Base-by-base conservation (phyloP, 1,284 basidiomycete species). In the Irpex lacteus region DNA sequence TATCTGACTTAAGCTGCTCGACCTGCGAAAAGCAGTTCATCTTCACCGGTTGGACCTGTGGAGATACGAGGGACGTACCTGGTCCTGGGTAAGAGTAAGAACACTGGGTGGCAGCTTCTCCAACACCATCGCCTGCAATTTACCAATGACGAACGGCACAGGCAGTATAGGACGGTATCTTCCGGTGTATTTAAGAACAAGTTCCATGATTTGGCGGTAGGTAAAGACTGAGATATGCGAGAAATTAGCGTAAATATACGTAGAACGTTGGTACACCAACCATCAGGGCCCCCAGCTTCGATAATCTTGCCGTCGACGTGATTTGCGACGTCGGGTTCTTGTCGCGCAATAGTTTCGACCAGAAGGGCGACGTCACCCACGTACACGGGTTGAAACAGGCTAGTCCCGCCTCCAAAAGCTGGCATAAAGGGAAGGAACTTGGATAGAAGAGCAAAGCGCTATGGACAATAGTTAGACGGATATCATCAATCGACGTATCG, bases 371-470 rank as follows among this genome's bases (percentile, higher is more conserved):
- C 70, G 70, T 92, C 89, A 1, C 82, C 86, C 0, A 85, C 88
- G 70, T 85, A 91, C 6, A 91, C 85, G 18, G 89, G 88, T 65
- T 91, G 90, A 71, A 91, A 91, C n/a, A 74, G 77, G 2, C 87
- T 78, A 4, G 68, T 74, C 3, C 90, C 90, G n/a, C 86, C 87
- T 2, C 83, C 87, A 70, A 90, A 91, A 9, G 90, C 87, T 6
- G 89, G 89, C 37, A 91, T 72, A 72, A 91, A 87, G 1, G 89
- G 90, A 38, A 91, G 74, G 65, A 82, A 78, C 61, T 78, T 80
- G 0, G 87, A 83, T 15, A 91, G 73, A 37, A 75, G 78, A 37
- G 85, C 83, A 69, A 91, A 90, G 36, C 86, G 79, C 87, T 90
- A 65, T 73, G 54, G 26, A 57, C 6, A 40, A 60, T 59, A 19